Conservation (phyloP, 1,284 basidiomycete genomes). For the Leccinum angustisporum region DNA sequence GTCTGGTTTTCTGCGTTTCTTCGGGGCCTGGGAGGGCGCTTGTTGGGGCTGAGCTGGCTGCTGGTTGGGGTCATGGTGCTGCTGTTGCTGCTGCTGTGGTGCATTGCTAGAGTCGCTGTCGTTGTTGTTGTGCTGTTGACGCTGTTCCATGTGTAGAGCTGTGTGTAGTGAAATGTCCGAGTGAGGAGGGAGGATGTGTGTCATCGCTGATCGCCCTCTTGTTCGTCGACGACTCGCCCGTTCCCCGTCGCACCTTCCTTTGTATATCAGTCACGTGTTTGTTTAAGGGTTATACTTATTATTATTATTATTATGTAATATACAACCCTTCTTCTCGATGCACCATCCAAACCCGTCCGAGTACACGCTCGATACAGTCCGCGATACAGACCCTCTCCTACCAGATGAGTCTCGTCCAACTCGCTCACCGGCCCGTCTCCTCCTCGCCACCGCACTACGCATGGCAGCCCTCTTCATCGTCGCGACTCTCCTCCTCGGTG, state of each 20-base stretch:
- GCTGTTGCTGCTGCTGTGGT: conserved; percentile 39
- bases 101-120: conserved; percentile 23
- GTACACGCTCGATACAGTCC: conserved; percentile 59
- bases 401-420: conserved; percentile 32
- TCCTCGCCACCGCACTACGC: conserved; percentile 80
- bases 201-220: conserved; percentile 36
- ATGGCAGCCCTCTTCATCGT: conserved; percentile 76
- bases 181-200: conserved; percentile 48
- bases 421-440: conserved; percentile 51
- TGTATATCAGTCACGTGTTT: conserved; percentile 26
- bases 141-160: conserved; percentile 64
- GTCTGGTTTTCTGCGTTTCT: conserved; percentile 58
- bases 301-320: not conserved
- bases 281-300: not conserved
- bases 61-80: conserved; percentile 40
- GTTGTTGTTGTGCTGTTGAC: conserved; percentile 40
- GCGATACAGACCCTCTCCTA: conserved; percentile 42
- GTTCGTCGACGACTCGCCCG: conserved; percentile 14
- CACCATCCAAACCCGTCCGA: conserved; percentile 49
- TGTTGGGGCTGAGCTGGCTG: conserved; percentile 38
- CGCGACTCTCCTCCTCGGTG: conserved; percentile 69
- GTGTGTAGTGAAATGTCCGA: conserved; percentile 55
- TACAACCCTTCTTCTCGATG: conserved; percentile 11
- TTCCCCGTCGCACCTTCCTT: conserved; percentile 21
- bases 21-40: conserved; percentile 43